Base-by-base conservation (phyloP, 371 early-diverging fungal species). In the Apophysomyces trapeziformis region DNA sequence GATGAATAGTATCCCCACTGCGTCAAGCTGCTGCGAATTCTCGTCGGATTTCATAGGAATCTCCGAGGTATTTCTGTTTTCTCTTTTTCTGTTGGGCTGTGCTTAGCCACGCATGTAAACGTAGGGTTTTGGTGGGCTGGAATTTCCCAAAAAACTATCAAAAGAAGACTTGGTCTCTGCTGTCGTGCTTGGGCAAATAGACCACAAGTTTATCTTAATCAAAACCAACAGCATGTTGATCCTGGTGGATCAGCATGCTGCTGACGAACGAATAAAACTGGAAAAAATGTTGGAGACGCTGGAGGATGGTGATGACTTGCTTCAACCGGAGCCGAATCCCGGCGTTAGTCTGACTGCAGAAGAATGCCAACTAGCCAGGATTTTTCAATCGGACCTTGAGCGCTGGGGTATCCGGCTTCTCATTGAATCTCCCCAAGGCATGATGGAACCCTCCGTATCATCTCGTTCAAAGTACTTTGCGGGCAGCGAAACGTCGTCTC, bases 201-300 rank as follows among this genome's bases (percentile, higher is more conserved):
- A 93, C 46, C 39, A 63, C 36, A 92, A 93, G 68, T 93, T 86
- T 58, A 90, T 93, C 44, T 67, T 82, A 0, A 71, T 85, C 37
- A 70, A 69, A 39, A 57, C 84, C 39, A 47, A 65, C 7, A n/a
- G 61, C 16, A 57, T 75, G 1, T 38, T 90, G 4, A 72, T 92
- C 0, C 69, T 92, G 37, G 79, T 93, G 18, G 95, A 95, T 68
- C 95, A 95, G 63, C 95, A 95, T 79, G 95, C 95, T 14, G 93
- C 91, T 2, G 92, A 95, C 71, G 95, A 95, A 67, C 83, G 95
- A 2, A 79, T 93, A 6, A 75, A 86, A 11, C 73, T 95, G 43
- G 95, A 95, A 67, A 63, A 57, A 7, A 65, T 90, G 63, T 65
- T 85, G 63, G 68, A 58, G 59, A 45, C 46, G 2, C 7, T 71